Percentiles rank a stretch among this genome's conserved stretches.
phyloP scores from a whole-genome alignment of 306 rosid genomes.

The Potentilla sterilis region DNA sequence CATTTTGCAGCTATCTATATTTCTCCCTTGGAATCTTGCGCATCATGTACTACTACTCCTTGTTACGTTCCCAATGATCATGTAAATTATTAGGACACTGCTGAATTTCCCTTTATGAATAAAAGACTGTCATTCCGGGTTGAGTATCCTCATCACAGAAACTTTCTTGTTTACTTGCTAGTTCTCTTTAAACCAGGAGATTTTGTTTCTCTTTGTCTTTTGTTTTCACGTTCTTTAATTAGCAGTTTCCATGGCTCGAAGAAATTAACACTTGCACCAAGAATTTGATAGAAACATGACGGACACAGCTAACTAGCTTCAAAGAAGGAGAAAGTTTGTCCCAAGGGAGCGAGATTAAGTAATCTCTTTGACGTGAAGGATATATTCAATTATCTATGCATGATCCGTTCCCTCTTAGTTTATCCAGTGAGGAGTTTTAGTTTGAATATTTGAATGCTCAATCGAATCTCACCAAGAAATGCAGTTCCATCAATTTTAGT shows the following conservation, averaged over 20 bases:
- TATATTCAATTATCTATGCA: neutral
- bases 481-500: neutral
- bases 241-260: neutral
- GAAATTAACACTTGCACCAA: neutral
- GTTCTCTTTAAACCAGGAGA: too few relatives aligned
- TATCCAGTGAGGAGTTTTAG: neutral
- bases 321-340: neutral
- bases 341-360: neutral
- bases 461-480: too few relatives aligned
- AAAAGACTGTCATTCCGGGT: slow-evolving; percentile 15
- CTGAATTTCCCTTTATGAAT: slow-evolving; percentile 25
- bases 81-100: slow-evolving; percentile 16
- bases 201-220: neutral
- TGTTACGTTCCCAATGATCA: neutral
- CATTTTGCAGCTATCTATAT: neutral
- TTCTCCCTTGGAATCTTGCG: slow-evolving; percentile 9
- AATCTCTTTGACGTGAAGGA: neutral
- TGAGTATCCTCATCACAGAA: slow-evolving; percentile 3
- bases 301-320: neutral
- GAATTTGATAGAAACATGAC: slow-evolving; percentile 1
- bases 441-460: neutral
- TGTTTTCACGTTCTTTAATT: neutral
- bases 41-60: neutral
- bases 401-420: neutral
- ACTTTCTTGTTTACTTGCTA: neutral